Conservation (phyloP, 768 basidiomycete genomes). For the Xerocomellus intermedius region DNA sequence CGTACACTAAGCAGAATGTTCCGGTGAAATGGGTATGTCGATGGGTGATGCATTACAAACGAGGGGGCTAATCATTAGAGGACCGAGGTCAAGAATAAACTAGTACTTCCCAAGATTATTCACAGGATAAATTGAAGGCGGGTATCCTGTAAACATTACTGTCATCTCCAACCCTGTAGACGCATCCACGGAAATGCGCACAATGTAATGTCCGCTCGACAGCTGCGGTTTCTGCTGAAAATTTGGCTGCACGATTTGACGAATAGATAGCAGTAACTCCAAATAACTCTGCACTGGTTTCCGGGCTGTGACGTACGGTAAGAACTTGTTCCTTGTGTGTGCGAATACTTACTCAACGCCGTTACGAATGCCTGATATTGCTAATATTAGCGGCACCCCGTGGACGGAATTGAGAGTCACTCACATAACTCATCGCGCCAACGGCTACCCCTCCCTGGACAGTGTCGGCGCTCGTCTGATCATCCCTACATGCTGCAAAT, state of each 20-base stretch:
- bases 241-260: slow-evolving; percentile 56
- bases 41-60: not conserved
- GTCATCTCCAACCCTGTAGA: not conserved
- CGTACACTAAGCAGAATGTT: not conserved
- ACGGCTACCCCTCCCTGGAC: slow-evolving; percentile 60
- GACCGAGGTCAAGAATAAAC: slow-evolving; percentile 7
- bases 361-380: slow-evolving; percentile 57
- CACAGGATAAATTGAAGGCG: slow-evolving; percentile 31
- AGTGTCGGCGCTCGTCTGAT: slow-evolving; percentile 72
- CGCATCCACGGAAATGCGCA: slow-evolving; percentile 19
- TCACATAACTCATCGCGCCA: slow-evolving; percentile 78
- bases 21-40: not conserved
- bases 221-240: slow-evolving; percentile 74
- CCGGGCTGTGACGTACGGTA: slow-evolving; percentile 27
- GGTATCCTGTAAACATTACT: slow-evolving; percentile 22
- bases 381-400: not conserved
- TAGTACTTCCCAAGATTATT: slow-evolving; percentile 5
- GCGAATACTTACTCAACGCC: slow-evolving; percentile 40
- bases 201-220: slow-evolving; percentile 70
- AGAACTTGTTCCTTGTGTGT: not conserved
- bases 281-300: slow-evolving; percentile 65
- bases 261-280: slow-evolving; percentile 55
- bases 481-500: slow-evolving; percentile 70
- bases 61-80: not conserved
- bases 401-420: slow-evolving; percentile 21